Base-by-base conservation (phyloP, 495 filamentous ascomycete genomes). In the Bacidia rubella region DNA sequence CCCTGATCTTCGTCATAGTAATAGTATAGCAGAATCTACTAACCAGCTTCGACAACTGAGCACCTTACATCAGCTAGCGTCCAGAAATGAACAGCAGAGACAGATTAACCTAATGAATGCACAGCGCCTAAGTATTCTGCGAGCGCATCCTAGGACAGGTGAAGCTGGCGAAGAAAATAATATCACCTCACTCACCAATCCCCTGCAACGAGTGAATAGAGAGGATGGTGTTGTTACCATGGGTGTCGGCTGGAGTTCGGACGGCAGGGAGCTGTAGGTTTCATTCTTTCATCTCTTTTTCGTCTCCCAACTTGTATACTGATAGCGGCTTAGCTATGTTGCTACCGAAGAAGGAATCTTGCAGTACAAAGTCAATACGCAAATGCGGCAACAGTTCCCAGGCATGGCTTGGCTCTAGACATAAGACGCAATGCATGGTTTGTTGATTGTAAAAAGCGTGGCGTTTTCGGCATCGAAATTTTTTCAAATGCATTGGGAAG, bases 281-380 rank as follows among this genome's bases (percentile, higher is more conserved):
- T 43, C 47, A 54, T 49, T 67, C 24, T 49, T 47, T 50, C 26
- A n/a, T 49, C 35, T 22, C 7, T 10, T 11, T 15, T 38, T 10
- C 15, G 23, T 44, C n/a, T n/a, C n/a, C n/a, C n/a, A n/a, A n/a
- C n/a, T n/a, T 25, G 15, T 48, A 19, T 41, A 32, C 39, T 1
- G 39, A 23, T 24, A 45, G 29, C 15, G 29, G 29, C 41, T 7
- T 52, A 87, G 85, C 54, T 87, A 81, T 57, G 72, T 85, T 58
- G 85, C 75, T n/a, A 83, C 83, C 2, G 73, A 85, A 49, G 74
- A 83, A 47, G 85, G 85, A 19, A 83, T 90, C 17, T 82, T 85
- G 54, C 81, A 88, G 64, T 85, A 80, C 55, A 72, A 73, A 21
- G 69, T 88, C 51, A 83, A 90, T 60, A 61, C 80, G 20, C 62